These are phyloP conservation scores for Amanita rimosa DNA, from an alignment of 768 basidiomycete species.

Conservation along the genomic window DNA sequence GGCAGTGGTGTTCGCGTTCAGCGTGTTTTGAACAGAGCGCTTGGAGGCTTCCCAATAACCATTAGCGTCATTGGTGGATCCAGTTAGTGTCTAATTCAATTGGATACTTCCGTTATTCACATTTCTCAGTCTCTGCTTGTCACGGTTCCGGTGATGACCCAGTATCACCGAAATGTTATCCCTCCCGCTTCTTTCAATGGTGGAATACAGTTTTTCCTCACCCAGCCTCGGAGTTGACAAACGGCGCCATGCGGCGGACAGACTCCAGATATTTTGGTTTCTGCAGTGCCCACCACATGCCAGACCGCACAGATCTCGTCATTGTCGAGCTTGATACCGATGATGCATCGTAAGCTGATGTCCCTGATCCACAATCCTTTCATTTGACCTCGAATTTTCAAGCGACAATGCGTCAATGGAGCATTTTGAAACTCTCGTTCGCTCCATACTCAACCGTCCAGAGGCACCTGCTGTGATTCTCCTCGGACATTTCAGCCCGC, in stretches of 20 bases:
- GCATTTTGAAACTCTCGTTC: conserved; percentile 86
- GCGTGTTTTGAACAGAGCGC: conserved; percentile 70
- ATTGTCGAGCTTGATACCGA: conserved; percentile 93
- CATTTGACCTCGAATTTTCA: conserved; percentile 5
- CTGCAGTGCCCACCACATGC: conserved; percentile 88
- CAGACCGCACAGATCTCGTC: conserved; percentile 88
- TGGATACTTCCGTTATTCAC: conserved; percentile 3
- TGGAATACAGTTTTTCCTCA: conserved; percentile 98
- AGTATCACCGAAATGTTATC: conserved; percentile 76
- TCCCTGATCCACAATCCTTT: neutral
- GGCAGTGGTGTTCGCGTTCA: conserved; percentile 81
- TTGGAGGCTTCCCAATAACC: conserved; percentile 78
- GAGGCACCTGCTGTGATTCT: conserved; percentile 89
- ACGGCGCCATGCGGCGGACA: conserved; percentile 89
- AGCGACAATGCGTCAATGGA: conserved; percentile 66
- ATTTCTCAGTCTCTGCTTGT: conserved; percentile 70
- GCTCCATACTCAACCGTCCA: conserved; percentile 82
- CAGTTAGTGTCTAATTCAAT: conserved; percentile 32
- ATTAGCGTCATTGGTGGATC: conserved; percentile 88
- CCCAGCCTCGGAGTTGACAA: conserved; percentile 94
- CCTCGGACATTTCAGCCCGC: conserved; percentile 92
- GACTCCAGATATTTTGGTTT: conserved; percentile 93
- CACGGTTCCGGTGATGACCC: conserved; percentile 92
- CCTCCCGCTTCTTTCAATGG: conserved; percentile 93
- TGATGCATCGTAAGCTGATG: conserved; percentile 64